Evolutionary conservation across 192 early-diverging fungal species (phyloP).

Genomic region (Umbelopsis isabellina): DNA sequence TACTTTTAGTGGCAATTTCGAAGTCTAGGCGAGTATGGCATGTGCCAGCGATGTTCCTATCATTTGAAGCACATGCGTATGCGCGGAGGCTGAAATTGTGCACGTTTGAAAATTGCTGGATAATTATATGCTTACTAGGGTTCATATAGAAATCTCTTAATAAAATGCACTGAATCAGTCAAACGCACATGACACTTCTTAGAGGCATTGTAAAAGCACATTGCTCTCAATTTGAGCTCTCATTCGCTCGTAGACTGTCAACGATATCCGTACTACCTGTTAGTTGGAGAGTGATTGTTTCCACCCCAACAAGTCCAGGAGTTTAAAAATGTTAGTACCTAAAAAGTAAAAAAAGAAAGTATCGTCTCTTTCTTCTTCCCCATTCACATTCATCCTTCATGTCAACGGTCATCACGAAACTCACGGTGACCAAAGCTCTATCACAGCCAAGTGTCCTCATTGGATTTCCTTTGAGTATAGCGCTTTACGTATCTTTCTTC

Average conservation of each 20-base stretch:
- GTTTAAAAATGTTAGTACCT: background rate
- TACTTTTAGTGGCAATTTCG: background rate
- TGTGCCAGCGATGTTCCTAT: background rate
- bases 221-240: background rate
- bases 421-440: slow-evolving; percentile 3
- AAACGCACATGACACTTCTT: background rate
- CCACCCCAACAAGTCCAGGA: background rate
- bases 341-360: background rate
- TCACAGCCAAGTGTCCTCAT: slow-evolving; percentile 9
- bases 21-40: background rate
- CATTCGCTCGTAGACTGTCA: background rate
- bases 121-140: background rate
- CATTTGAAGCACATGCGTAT: background rate
- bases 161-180: slow-evolving; percentile 11
- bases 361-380: background rate
- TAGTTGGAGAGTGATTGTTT: background rate
- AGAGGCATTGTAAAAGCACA: background rate
- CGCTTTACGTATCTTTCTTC: background rate
- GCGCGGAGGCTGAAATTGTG: background rate
- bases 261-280: background rate
- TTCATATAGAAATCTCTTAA: background rate
- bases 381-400: background rate
- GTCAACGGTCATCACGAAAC: slow-evolving; percentile 4
- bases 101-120: slow-evolving; percentile 10
- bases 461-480: background rate